Percentiles rank a stretch among this genome's conserved stretches.
These are phyloP conservation scores for Rhynchospora pubera DNA, from an alignment of 176 grass and related monocot genomes.

Conservation along the genomic window DNA sequence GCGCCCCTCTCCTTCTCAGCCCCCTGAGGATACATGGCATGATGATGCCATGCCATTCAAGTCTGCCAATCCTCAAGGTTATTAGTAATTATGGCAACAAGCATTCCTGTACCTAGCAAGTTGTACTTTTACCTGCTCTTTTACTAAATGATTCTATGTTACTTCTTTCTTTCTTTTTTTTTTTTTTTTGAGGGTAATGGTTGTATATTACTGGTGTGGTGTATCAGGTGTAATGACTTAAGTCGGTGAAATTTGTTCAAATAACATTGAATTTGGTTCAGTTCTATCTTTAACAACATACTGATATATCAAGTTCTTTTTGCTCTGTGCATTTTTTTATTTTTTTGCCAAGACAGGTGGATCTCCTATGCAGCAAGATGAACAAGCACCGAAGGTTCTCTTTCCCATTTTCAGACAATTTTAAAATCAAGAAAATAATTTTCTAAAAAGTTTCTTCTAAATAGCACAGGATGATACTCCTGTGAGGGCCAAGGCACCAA, in stretches of 20 bases:
- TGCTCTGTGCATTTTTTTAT: neutral
- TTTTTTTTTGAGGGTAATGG: no score
- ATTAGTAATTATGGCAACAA: neutral
- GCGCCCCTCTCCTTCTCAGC: slow-evolving; percentile 23
- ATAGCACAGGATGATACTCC: slow-evolving; percentile 24
- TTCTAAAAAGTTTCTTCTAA: neutral
- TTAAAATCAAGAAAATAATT: neutral
- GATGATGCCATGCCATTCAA: neutral
- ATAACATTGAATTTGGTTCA: neutral
- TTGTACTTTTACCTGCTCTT: neutral
- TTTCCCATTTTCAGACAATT: neutral
- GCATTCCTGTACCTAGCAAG: neutral
- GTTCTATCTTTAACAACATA: neutral
- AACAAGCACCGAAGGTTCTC: slow-evolving; percentile 44
- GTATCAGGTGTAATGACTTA: neutral
- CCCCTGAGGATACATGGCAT: slow-evolving; percentile 30
- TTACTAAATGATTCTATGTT: neutral
- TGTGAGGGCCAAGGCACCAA: slow-evolving; percentile 19
- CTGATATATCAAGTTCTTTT: neutral
- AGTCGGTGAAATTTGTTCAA: neutral
- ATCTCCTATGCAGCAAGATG: slow-evolving; percentile 31
- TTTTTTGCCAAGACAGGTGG: no score
- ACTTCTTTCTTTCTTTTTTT: no score
- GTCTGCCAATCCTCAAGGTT: neutral
- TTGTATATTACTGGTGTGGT: neutral